These are phyloP conservation scores for Beta macrorhiza DNA, from an alignment of 179 eudicot species.

Conservation along the genomic window DNA sequence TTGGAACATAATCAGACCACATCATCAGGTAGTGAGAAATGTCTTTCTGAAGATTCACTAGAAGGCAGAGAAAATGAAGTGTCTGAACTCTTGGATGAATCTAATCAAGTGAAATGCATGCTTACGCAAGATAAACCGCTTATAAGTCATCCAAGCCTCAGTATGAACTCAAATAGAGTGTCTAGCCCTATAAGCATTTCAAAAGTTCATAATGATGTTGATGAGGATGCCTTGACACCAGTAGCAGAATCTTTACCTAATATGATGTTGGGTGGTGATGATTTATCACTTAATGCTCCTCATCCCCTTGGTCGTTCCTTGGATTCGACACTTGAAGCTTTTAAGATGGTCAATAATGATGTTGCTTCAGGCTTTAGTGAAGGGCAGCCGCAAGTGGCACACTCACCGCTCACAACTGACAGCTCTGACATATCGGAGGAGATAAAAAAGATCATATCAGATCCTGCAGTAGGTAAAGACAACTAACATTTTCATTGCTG, in stretches of 20 bases:
- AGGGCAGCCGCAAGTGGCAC: constrained; percentile 22
- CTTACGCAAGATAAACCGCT: constrained; percentile 27
- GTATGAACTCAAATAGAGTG: constrained; percentile 25
- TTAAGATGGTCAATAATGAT: constrained; percentile 30
- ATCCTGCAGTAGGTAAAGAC: constrained; percentile 62
- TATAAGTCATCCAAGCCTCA: constrained; percentile 27
- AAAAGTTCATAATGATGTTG: constrained; percentile 21
- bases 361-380: constrained; percentile 17
- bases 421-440: constrained; percentile 33
- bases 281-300: constrained; percentile 25
- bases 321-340: constrained; percentile 45
- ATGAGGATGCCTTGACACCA: constrained; percentile 27
- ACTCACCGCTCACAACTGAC: constrained; percentile 21
- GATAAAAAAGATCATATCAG: constrained; percentile 38
- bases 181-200: constrained; percentile 46
- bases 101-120: constrained; percentile 27
- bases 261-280: constrained; percentile 35
- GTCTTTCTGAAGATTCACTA: constrained; percentile 21
- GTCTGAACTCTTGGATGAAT: constrained; percentile 24
- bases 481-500: constrained; percentile 12
- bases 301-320: constrained; percentile 46
- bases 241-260: constrained; percentile 61
- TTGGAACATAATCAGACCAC: constrained; percentile 18
- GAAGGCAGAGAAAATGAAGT: constrained; percentile 35
- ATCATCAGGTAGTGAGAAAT: constrained; percentile 32